Conservation (phyloP, 768 basidiomycete species). For the Russula sp. region DNA sequence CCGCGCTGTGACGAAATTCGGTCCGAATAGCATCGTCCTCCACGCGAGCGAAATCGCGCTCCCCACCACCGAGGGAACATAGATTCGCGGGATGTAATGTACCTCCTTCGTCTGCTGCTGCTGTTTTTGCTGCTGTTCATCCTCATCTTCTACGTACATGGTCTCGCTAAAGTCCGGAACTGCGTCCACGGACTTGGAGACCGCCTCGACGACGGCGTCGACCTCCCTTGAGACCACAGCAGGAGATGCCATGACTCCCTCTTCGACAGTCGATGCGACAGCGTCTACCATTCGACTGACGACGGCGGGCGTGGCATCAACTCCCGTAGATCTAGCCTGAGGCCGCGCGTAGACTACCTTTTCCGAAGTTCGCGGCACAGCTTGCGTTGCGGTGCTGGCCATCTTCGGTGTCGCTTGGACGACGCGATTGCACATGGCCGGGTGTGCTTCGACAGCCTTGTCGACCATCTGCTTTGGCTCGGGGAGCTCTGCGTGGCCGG, state of each 20-base stretch:
- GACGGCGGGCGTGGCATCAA: constrained; percentile 48
- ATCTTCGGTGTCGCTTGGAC: constrained; percentile 36
- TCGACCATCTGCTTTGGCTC: constrained; percentile 30
- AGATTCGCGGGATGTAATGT: constrained; percentile 15
- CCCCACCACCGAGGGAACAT: constrained; percentile 26
- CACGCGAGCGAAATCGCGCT: constrained; percentile 28
- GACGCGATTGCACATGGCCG: constrained; percentile 34
- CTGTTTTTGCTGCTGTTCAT: not conserved
- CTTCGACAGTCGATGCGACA: constrained; percentile 30
- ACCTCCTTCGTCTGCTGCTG: constrained; percentile 20
- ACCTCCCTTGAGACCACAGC: constrained; percentile 24
- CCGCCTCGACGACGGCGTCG: constrained; percentile 11
- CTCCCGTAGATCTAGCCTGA: constrained; percentile 32
- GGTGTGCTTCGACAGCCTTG: constrained; percentile 47
- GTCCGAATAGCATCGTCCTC: constrained; percentile 29
- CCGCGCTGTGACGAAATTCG: constrained; percentile 28
- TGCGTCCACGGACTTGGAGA: constrained; percentile 17
- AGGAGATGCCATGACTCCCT: constrained; percentile 27
- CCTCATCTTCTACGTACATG: constrained; percentile 15
- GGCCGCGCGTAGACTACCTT: constrained; percentile 36
- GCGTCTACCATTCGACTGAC: constrained; percentile 43
- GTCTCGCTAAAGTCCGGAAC: constrained; percentile 18
- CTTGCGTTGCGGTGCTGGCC: constrained; percentile 33
- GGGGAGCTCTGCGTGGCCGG: constrained; percentile 19
- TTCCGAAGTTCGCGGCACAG: constrained; percentile 31